Conservation (phyloP, 441 rosid genomes). For the Gossypium schwendimanii region DNA sequence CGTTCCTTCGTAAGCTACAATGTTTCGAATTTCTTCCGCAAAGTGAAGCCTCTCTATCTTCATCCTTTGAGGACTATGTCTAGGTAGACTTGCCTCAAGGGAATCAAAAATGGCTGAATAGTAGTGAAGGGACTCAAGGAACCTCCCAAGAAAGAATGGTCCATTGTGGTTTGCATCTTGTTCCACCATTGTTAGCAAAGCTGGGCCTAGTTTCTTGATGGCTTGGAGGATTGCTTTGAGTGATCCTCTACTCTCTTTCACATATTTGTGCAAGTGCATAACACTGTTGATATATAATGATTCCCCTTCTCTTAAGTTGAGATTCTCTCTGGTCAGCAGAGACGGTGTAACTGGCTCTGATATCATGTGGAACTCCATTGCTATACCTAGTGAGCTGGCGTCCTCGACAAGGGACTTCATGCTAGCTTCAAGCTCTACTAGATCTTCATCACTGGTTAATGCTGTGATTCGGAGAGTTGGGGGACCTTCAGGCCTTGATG, state of each 20-base stretch:
- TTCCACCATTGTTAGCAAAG: constrained; percentile 45
- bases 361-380: constrained; percentile 28
- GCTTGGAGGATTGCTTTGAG: constrained; percentile 66
- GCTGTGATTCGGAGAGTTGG: constrained; percentile 48
- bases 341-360: constrained; percentile 28
- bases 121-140: constrained; percentile 62
- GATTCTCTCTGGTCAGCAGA: constrained; percentile 37
- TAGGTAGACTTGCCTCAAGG: constrained; percentile 48
- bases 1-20: constrained; percentile 47
- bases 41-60: constrained; percentile 51
- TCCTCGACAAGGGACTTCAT: constrained; percentile 33
- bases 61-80: constrained; percentile 46
- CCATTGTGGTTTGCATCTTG: constrained; percentile 73
- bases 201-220: constrained; percentile 46
- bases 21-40: constrained; percentile 52
- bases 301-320: constrained; percentile 46
- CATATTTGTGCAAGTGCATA: constrained; percentile 54
- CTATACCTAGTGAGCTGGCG: constrained; percentile 34
- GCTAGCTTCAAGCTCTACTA: constrained; percentile 26
- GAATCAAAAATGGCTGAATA: constrained; percentile 64
- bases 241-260: constrained; percentile 57
- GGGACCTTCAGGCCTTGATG: constrained; percentile 46
- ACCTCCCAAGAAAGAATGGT: constrained; percentile 63
- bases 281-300: constrained; percentile 44
- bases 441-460: constrained; percentile 19